Conservation (phyloP, 108 stramenopile genomes). For the Heterococcus sp. region DNA sequence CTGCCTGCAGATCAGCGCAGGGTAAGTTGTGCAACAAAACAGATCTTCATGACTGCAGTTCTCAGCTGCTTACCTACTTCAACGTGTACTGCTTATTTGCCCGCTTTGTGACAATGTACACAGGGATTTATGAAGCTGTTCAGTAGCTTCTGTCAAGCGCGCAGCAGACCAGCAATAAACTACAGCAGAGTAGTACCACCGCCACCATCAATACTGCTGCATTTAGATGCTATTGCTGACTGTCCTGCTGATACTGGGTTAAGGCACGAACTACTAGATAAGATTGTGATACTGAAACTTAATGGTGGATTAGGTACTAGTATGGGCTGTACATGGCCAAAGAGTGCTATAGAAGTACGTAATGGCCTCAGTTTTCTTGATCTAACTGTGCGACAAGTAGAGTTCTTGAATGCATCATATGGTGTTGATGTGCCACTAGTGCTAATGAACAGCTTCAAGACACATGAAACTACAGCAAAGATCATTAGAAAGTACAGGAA, state of each 20-base stretch:
- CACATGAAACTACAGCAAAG: conserved; percentile 83
- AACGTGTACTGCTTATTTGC: too few relatives aligned
- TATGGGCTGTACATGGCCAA: conserved; percentile 77
- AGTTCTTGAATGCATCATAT: conserved; percentile 53
- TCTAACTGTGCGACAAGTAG: conserved; percentile 52
- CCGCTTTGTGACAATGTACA: neutral
- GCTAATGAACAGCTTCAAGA: conserved; percentile 98
- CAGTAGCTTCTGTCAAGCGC: conserved; percentile 47
- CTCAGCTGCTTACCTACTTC: neutral
- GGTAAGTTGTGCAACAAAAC: neutral
- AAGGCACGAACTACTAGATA: conserved; percentile 69
- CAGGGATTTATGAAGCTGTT: conserved; percentile 49
- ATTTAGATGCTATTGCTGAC: conserved; percentile 40
- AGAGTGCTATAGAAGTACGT: conserved; percentile 55
- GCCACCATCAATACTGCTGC: conserved; percentile 15
- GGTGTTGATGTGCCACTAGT: conserved; percentile 69
- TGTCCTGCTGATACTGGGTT: conserved; percentile 48
- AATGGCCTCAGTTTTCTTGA: conserved; percentile 50
- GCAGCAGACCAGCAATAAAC: conserved; percentile 20
- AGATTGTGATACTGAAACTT: conserved; percentile 95
- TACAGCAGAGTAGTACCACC: conserved; percentile 20
- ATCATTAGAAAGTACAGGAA: conserved; percentile 71
- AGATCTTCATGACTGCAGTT: neutral
- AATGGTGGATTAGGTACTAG: conserved; percentile 99
- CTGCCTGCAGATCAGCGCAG: conserved; percentile 50